Percentiles rank a stretch among this genome's conserved stretches.
Evolutionary conservation across 768 basidiomycete genomes (phyloP).

Genomic region (Termitomyces sp.): DNA sequence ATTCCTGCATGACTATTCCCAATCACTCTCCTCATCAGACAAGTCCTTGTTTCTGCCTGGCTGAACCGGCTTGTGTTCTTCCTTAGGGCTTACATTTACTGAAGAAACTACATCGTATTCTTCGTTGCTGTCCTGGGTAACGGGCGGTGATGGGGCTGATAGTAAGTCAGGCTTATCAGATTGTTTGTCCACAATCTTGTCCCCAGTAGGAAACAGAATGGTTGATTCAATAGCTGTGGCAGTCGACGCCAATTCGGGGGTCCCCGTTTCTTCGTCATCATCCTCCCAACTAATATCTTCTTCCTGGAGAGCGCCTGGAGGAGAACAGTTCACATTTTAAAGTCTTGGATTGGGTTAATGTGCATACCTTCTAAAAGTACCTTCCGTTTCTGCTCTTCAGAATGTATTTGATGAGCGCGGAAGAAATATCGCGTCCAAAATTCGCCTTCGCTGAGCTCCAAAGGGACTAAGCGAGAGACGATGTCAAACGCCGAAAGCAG

Average conservation of each 20-base stretch:
- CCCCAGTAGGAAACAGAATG: slow-evolving; percentile 5
- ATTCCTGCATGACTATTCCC: slow-evolving; percentile 41
- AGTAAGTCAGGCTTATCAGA: not conserved
- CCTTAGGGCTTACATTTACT: slow-evolving; percentile 41
- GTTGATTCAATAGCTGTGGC: slow-evolving; percentile 14
- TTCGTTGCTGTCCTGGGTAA: slow-evolving; percentile 50
- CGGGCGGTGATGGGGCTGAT: slow-evolving; percentile 4
- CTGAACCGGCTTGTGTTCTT: slow-evolving; percentile 20
- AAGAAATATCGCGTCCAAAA: slow-evolving; percentile 95
- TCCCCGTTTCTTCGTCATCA: slow-evolving; percentile 67
- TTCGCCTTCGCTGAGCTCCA: slow-evolving; percentile 48
- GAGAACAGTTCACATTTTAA: not conserved
- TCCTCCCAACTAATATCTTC: slow-evolving; percentile 94
- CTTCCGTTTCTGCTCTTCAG: slow-evolving; percentile 76
- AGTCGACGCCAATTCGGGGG: not conserved
- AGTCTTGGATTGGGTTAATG: not conserved
- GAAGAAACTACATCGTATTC: slow-evolving; percentile 65
- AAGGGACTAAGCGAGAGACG: slow-evolving; percentile 49
- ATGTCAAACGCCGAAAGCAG: not conserved
- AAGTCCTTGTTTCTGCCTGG: slow-evolving; percentile 26
- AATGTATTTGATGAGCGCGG: slow-evolving; percentile 72
- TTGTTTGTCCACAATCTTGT: slow-evolving; percentile 3
- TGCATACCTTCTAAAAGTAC: slow-evolving; percentile 63
- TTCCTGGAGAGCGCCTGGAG: slow-evolving; percentile 58
- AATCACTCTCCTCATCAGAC: slow-evolving; percentile 51